Conservation (phyloP, 805 yeast species). For the Schwanniomyces occidentalis region DNA sequence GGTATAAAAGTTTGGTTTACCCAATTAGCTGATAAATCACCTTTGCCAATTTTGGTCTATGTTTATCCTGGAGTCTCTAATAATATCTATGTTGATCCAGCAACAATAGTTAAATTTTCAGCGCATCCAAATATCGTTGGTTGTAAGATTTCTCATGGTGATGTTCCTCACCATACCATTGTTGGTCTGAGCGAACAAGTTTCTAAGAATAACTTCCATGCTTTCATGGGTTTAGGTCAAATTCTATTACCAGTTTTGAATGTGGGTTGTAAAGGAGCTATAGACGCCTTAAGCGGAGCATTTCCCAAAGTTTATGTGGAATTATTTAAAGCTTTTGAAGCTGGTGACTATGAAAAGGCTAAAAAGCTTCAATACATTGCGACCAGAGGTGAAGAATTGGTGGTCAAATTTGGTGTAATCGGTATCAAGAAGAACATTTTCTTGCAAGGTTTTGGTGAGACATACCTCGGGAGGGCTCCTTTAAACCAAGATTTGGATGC, state of each 20-base stretch:
- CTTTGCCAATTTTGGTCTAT: slow-evolving; percentile 46
- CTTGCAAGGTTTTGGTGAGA: slow-evolving; percentile 44
- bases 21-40: slow-evolving; percentile 43
- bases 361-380: slow-evolving; percentile 41
- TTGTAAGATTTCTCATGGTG: slow-evolving; percentile 52
- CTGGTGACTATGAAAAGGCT: slow-evolving; percentile 44
- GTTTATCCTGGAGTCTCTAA: slow-evolving; percentile 53
- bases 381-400: slow-evolving; percentile 48
- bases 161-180: slow-evolving; percentile 47
- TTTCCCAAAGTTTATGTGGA: slow-evolving; percentile 50
- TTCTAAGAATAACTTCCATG: slow-evolving; percentile 36
- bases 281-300: slow-evolving; percentile 55
- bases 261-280: slow-evolving; percentile 50
- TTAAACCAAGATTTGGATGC: slow-evolving; percentile 34
- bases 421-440: slow-evolving; percentile 48
- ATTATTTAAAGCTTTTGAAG: slow-evolving; percentile 37
- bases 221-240: slow-evolving; percentile 55
- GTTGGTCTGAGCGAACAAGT: slow-evolving; percentile 45
- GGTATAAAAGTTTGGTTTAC: slow-evolving; percentile 48
- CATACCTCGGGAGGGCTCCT: slow-evolving; percentile 48
- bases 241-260: slow-evolving; percentile 47
- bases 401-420: slow-evolving; percentile 44
- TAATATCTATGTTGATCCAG: slow-evolving; percentile 36
- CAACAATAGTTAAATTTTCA: slow-evolving; percentile 41
- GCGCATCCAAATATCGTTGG: slow-evolving; percentile 52